These are phyloP conservation scores for Triadica sebifera DNA, from an alignment of 345 rosid species.

Conservation along the genomic window DNA sequence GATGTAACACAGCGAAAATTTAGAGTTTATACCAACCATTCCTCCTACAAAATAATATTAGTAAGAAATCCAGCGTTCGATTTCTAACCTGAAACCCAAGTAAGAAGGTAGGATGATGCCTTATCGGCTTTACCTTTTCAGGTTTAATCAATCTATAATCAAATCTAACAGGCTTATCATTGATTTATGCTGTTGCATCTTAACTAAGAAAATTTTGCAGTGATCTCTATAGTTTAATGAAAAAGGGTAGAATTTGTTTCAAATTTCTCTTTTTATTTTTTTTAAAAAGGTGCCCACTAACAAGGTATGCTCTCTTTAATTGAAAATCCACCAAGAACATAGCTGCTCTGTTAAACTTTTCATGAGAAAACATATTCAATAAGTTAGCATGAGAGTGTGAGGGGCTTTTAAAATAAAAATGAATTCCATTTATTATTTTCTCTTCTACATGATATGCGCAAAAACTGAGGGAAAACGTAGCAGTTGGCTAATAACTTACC, in stretches of 20 bases:
- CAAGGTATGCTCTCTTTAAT: too few relatives aligned
- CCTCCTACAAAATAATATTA: neutral
- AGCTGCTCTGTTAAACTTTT: too few relatives aligned
- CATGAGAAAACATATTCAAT: neutral
- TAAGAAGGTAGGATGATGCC: too few relatives aligned
- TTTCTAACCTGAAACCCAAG: neutral
- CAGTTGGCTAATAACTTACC: constrained; percentile 13
- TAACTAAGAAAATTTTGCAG: too few relatives aligned
- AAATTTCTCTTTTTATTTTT: too few relatives aligned
- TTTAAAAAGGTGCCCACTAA: too few relatives aligned
- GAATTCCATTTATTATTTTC: constrained; percentile 33
- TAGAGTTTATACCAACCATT: neutral
- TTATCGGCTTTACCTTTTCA: too few relatives aligned
- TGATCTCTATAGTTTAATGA: too few relatives aligned
- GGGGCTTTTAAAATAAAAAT: constrained; percentile 14
- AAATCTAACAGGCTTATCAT: neutral
- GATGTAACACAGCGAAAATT: neutral
- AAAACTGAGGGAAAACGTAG: constrained; percentile 9
- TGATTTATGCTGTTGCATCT: neutral
- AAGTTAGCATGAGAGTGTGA: neutral
- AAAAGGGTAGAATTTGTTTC: too few relatives aligned
- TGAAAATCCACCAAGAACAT: too few relatives aligned
- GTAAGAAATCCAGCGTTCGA: neutral
- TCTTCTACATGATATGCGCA: constrained; percentile 31
- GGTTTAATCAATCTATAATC: neutral